A percentile compares a stretch with the other conserved stretches of the same genome.
Evolutionary conservation across 78 protist species (phyloP).

Genomic region (Protostelium mycophagum): DNA sequence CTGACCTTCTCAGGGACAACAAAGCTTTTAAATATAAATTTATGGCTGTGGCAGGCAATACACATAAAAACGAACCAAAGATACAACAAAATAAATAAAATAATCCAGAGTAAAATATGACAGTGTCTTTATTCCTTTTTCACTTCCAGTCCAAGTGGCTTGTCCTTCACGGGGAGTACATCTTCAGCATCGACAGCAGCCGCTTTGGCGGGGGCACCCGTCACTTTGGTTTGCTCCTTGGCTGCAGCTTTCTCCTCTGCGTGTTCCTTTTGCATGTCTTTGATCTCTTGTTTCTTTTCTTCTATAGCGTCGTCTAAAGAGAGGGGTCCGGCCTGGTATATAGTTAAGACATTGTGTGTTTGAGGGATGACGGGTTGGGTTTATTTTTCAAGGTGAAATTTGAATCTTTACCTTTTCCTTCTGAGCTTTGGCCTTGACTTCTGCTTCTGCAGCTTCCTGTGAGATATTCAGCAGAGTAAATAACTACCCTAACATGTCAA

Average conservation of each 20-base stretch:
- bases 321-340: neutral
- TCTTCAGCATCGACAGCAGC: neutral
- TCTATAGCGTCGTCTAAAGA: neutral
- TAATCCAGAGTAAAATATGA: too few species aligned
- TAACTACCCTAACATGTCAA: too few species aligned
- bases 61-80: too few species aligned
- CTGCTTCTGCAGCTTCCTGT: neutral
- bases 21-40: too few species aligned
- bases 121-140: too few species aligned
- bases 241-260: neutral
- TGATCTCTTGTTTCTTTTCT: neutral
- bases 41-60: too few species aligned
- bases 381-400: neutral
- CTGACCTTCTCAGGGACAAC: too few species aligned
- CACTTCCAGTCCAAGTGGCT: neutral
- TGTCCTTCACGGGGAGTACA: neutral
- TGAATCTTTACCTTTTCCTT: neutral
- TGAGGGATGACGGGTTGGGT: too few species aligned
- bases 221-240: neutral
- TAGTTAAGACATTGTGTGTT: too few species aligned
- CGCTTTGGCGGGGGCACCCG: neutral
- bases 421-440: neutral
- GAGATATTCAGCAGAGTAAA: too few species aligned
- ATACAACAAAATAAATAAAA: too few species aligned
- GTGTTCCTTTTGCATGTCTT: neutral